Evolutionary conservation across 164 flowering plant genomes (phyloP).

Genomic region (Magnolia kwangsiensis): DNA sequence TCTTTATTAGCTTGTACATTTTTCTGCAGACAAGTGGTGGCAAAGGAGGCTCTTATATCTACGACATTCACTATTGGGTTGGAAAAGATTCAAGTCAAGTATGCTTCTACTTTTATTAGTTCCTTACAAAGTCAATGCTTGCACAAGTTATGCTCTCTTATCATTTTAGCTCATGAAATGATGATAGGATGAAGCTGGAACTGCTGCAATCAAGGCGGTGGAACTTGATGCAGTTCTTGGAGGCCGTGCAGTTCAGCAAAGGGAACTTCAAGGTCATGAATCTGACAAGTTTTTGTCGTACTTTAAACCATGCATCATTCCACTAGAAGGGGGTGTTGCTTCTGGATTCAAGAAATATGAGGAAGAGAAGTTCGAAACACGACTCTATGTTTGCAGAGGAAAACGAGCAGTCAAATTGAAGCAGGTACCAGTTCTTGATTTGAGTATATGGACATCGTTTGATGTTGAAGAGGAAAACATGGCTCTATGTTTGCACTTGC

Average conservation of each 20-base stretch:
- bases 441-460: background rate
- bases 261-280: conserved; percentile 97
- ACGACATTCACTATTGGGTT: conserved; percentile 95
- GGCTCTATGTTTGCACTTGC: background rate
- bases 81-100: conserved; percentile 99
- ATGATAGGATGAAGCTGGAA: conserved; percentile 94
- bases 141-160: background rate
- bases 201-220: conserved; percentile 96
- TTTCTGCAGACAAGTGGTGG: conserved; percentile 69
- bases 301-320: conserved; percentile 95
- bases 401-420: conserved; percentile 84
- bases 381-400: conserved; percentile 83
- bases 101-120: conserved; percentile 12
- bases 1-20: conserved; percentile 3
- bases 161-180: conserved; percentile 11
- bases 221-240: conserved; percentile 97
- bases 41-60: conserved; percentile 76
- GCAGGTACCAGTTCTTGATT: conserved; percentile 47
- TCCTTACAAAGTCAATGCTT: background rate
- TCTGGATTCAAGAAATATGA: conserved; percentile 85
- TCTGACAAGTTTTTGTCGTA: conserved; percentile 97
- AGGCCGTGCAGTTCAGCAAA: conserved; percentile 96
- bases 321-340: conserved; percentile 97
- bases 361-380: conserved; percentile 87
- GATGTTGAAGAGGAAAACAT: background rate